Percentiles rank a stretch among this genome's conserved stretches.
Conservation (phyloP, 129 eudicot genomes). For the Arctium lappa region DNA sequence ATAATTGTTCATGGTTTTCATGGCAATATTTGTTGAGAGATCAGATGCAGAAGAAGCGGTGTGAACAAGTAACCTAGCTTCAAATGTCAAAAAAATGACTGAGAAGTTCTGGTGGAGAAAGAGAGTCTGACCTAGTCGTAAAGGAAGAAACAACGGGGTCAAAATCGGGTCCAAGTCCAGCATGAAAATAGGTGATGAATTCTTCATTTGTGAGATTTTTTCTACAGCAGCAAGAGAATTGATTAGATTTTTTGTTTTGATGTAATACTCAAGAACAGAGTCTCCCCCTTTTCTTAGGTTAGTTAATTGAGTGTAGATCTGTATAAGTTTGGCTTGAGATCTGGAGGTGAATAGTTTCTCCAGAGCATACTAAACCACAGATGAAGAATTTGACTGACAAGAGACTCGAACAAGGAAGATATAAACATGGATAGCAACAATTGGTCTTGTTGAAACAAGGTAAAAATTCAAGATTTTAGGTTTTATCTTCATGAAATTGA, state of each 20-base stretch:
- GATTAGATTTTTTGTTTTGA: background rate
- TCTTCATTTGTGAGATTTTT: background rate
- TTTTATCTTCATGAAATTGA: background rate
- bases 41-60: background rate
- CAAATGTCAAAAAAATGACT: background rate
- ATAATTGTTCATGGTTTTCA: background rate
- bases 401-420: background rate
- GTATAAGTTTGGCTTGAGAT: background rate
- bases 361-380: background rate
- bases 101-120: background rate
- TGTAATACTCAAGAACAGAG: background rate
- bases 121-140: background rate
- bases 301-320: background rate
- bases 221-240: background rate
- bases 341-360: background rate
- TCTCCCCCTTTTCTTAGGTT: background rate
- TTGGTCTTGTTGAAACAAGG: background rate
- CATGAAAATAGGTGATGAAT: background rate
- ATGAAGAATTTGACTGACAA: background rate
- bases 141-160: background rate
- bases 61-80: background rate
- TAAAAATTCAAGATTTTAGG: background rate
- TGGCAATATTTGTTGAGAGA: background rate
- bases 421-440: background rate
- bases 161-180: background rate